Evolutionary conservation across 345 rosid genomes (phyloP), one percentile per base, ranked within the genome.

Genomic region (Pugionium cornutum): DNA sequence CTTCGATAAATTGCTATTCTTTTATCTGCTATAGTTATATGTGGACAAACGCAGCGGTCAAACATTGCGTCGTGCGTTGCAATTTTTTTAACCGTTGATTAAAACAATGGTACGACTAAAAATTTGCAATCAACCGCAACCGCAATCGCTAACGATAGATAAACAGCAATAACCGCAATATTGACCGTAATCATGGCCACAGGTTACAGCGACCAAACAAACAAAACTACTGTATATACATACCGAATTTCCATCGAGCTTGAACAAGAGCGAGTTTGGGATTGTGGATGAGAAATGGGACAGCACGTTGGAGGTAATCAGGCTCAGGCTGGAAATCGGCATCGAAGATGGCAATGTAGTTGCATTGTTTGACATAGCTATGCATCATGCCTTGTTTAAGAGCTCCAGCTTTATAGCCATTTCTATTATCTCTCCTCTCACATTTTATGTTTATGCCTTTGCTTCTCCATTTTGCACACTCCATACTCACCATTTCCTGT

Each of bases 281-380:
- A 65, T 79, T 82, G 46, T 73, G 78, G 28, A 76, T 59, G 28
- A 81, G 82, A 42, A 73, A 85, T 26, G 85, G 81, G 5, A 82
- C 62, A 58, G 79, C 27, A 2, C 80, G 84, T 68, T 73, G 67
- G 27, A 82, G 80, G 41, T 77, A 82, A 43, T 75, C 78, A 1
- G 86, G 80, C 7, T 82, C 79, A 28, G 86, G 86, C 41, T 75
- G 83, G 51, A 83, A 83, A 74, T 87, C 89, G 1, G 86, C 84
- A 42, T 83, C 84, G 51, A 81, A 80, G 43, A 84, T 77, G 10
- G 80, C 88, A 4, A 80, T 75, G 64, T 60, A 79, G 37, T 66
- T 76, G 53, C 86, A 85, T 26, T 57, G 71, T 46, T 78, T 83
- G 6, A 79, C 82, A n/a, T 83, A 85, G 64, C 78, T 72, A 57